These are phyloP conservation scores for Phytophthora hybrid DNA, from an alignment of 352 stramenopile species.

Conservation along the genomic window DNA sequence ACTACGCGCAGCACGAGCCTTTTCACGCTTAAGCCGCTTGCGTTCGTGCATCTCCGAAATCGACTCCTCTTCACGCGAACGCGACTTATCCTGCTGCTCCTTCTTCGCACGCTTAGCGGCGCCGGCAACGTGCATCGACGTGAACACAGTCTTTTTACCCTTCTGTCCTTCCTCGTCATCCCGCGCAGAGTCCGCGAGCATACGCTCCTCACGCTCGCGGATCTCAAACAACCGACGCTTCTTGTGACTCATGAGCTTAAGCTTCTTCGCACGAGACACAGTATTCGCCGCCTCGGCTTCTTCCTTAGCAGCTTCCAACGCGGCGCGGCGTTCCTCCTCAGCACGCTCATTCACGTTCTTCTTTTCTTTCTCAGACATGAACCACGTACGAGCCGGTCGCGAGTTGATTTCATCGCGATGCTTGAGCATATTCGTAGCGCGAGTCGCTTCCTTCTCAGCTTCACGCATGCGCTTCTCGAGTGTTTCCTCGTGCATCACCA, in stretches of 20 bases:
- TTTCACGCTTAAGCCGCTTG: slow-evolving; percentile 84
- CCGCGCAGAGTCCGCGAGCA: slow-evolving; percentile 67
- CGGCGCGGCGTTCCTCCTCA: slow-evolving; percentile 68
- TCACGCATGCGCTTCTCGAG: slow-evolving; percentile 92
- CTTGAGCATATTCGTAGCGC: slow-evolving; percentile 91
- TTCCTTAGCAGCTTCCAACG: slow-evolving; percentile 49
- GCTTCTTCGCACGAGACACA: slow-evolving; percentile 75
- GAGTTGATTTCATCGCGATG: slow-evolving; percentile 92
- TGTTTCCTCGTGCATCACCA: slow-evolving; percentile 88
- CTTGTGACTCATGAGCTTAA: slow-evolving; percentile 90
- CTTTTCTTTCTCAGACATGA: slow-evolving; percentile 92
- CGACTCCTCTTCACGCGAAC: slow-evolving; percentile 75
- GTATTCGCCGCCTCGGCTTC: slow-evolving; percentile 41
- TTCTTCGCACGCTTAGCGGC: slow-evolving; percentile 88
- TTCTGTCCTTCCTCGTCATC: slow-evolving; percentile 57
- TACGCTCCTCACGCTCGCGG: slow-evolving; percentile 82
- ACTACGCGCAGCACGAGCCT: slow-evolving; percentile 62
- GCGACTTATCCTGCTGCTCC: slow-evolving; percentile 57
- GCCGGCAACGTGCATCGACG: slow-evolving; percentile 78
- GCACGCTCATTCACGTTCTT: slow-evolving; percentile 78
- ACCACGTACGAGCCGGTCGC: slow-evolving; percentile 92
- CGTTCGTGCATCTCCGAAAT: slow-evolving; percentile 83
- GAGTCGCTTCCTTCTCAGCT: slow-evolving; percentile 90
- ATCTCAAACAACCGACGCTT: slow-evolving; percentile 88
- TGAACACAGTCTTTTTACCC: slow-evolving; percentile 74